Base-by-base conservation (phyloP, 1,284 basidiomycete species). In the Nidula niveotomentosa region DNA sequence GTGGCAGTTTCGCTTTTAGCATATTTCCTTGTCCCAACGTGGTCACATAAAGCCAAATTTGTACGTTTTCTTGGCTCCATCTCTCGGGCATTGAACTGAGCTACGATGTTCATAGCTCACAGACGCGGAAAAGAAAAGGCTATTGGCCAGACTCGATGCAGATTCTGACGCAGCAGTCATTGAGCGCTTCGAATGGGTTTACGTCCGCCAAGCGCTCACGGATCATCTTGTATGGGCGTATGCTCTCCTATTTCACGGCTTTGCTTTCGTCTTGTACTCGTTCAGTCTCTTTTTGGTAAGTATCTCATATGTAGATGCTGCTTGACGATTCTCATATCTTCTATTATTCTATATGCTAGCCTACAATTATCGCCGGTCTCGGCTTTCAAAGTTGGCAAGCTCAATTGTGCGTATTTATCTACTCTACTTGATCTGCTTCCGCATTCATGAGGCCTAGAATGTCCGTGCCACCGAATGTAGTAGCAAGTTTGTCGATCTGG, bases 141-240 rank as follows among this genome's bases (percentile, higher is more conserved):
- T 86, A 33, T 66, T 79, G 10, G 68, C 72, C 23, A 76, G 80
- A 48, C 71, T 85, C 12, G 69, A 72, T 48, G 67, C 71, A 6
- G 85, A 87, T 55, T 80, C 78, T 1, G 84, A 87, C 62, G 77
- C 81, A 6, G 80, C 73, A 2, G 74, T 71, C 18, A 60, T 76
- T 35, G 80, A 84, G 58, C 66, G 67, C 50, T 81, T 83, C 52
- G 68, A 76, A 43, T 83, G 81, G 81, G 60, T 63, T 49, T 80
- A 75, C 55, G 81, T 83, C 36, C 68, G 69, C 15, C 77, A 81
- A 56, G 85, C 86, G 2, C 71, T 86, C 56, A 76, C 68, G 49
- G 83, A 88, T 58, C 83, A 79, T 51, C 69, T 85, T 35, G 81
- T 85, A 8, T 89, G 85, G 78, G 79, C 61, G 6, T 90, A 89